Base-by-base conservation (phyloP, 257 asterid species). In the Penstemon davidsonii region DNA sequence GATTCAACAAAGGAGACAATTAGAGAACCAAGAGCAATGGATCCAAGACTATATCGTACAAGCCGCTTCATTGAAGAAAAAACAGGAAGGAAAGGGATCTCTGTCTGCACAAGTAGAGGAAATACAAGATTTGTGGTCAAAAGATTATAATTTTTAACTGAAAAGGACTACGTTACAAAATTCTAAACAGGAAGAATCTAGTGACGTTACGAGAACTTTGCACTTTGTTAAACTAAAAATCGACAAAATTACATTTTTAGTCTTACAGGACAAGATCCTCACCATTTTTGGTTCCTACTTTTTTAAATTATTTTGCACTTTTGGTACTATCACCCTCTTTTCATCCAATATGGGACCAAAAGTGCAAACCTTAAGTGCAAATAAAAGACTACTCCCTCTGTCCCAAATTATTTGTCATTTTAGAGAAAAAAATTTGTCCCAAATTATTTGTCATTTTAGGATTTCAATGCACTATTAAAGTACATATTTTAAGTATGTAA, bases 51-150 rank as follows among this genome's bases (percentile, higher is more conserved):
- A 81, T 91, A 91, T 69, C 98, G 86, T 6, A 57, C 65, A 57
- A 91, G 98, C 80, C 99, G 88, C 87, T 86, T 94, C 96, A 94
- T 89, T 55, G 99, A 94, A 54, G 96, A 79, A 68, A 94, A 86
- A 54, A 94, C 99, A 4, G 98, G 96, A 67, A 94, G 96, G 75
- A 89, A 86, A 45, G 99, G 92, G 65, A 94, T 79, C 74, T 78
- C 95, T 19, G 86, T 78, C 96, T 91, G 91, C 93, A 82, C 37
- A 62, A 8, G 33, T 7, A 59, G 44, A 74, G 55, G 18, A 7
- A 42, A 54, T 55, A 13, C 11, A 50, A 38, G 25, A 42, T 38
- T 62, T 13, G 13, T 60, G 56, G 64, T 9, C 10, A 47, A 66
- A 64, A 13, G 40, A 4, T n/a, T 15, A 11, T 15, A 25, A 54